A percentile compares a stretch with the other conserved stretches of the same genome.
phyloP scores from a whole-genome alignment of 2,329 filamentous ascomycete species.

The Lasiodiplodia sp. region DNA sequence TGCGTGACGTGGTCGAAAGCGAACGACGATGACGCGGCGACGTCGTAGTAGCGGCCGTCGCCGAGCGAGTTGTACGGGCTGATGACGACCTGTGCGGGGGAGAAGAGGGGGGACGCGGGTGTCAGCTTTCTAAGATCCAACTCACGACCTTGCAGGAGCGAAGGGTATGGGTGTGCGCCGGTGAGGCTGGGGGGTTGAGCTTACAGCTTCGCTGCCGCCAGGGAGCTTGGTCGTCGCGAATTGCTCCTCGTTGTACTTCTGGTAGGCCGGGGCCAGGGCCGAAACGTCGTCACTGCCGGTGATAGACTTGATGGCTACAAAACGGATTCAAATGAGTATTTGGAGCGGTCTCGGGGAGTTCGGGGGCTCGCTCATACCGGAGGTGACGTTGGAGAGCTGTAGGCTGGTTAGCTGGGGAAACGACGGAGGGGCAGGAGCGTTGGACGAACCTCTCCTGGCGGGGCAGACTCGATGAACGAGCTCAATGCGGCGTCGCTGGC shows the following conservation, averaged over 20 bases:
- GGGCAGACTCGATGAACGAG: conserved; percentile 91
- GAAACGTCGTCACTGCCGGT: conserved; percentile 73
- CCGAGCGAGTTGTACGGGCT: conserved; percentile 86
- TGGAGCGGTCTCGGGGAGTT: neutral
- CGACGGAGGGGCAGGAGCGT: conserved; percentile 7
- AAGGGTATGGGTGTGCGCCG: neutral
- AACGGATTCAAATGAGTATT: neutral
- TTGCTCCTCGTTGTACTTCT: conserved; percentile 97
- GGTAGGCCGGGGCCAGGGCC: conserved; percentile 81
- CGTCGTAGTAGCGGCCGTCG: conserved; percentile 85
- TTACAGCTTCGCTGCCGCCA: conserved; percentile 79
- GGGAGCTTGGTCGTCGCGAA: conserved; percentile 89
- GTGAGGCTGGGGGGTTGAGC: conserved; percentile 32
- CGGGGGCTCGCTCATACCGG: conserved; percentile 63
- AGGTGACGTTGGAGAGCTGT: conserved; percentile 86
- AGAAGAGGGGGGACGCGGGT: neutral
- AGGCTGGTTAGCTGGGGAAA: conserved; percentile 38
- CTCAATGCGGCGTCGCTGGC: conserved; percentile 56
- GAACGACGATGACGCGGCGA: conserved; percentile 87
- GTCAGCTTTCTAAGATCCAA: neutral
- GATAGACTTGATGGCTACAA: conserved; percentile 85
- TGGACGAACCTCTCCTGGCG: conserved; percentile 86
- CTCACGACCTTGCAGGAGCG: neutral
- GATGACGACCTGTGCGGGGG: conserved; percentile 68
- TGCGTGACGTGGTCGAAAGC: conserved; percentile 82